Evolutionary conservation across 768 basidiomycete species (phyloP).

Genomic region (Amanita phalloides): DNA sequence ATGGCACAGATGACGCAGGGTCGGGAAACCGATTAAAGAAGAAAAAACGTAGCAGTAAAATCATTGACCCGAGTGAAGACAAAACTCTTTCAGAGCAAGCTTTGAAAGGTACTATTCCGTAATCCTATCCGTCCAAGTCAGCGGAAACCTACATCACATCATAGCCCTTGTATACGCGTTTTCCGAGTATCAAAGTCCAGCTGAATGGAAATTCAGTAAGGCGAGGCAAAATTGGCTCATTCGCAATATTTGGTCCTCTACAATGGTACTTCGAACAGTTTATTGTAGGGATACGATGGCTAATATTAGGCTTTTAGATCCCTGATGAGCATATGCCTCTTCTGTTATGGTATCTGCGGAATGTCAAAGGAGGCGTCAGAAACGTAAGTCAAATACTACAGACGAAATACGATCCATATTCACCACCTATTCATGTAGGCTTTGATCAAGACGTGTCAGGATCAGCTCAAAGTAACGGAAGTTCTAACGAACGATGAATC

Average conservation of each 20-base stretch:
- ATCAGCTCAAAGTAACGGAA: too few species aligned
- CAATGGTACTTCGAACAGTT: slow-evolving; percentile 6
- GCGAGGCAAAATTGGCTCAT: slow-evolving; percentile 68
- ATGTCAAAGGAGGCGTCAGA: slow-evolving; percentile 1
- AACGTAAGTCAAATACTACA: not conserved
- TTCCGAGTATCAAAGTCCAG: slow-evolving; percentile 33
- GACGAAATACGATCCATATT: not conserved
- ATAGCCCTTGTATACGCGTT: slow-evolving; percentile 34
- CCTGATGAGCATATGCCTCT: slow-evolving; percentile 3
- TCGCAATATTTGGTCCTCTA: slow-evolving; percentile 49
- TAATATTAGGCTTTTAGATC: not conserved
- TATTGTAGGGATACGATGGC: too few species aligned
- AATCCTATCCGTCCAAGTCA: not conserved
- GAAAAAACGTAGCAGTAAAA: not conserved
- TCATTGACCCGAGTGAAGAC: slow-evolving; percentile 1
- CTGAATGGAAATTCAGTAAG: slow-evolving; percentile 66
- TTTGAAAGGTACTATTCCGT: not conserved
- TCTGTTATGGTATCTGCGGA: not conserved
- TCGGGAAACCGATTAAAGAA: not conserved
- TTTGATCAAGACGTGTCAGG: not conserved
- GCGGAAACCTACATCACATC: not conserved
- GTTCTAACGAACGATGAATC: too few species aligned
- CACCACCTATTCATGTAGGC: not conserved
- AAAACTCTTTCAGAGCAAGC: slow-evolving; percentile 1
- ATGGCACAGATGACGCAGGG: not conserved